These are phyloP conservation scores for Plasmodium falciparum DNA, from an alignment of 169 alveolate genomes.

Conservation along the genomic window DNA sequence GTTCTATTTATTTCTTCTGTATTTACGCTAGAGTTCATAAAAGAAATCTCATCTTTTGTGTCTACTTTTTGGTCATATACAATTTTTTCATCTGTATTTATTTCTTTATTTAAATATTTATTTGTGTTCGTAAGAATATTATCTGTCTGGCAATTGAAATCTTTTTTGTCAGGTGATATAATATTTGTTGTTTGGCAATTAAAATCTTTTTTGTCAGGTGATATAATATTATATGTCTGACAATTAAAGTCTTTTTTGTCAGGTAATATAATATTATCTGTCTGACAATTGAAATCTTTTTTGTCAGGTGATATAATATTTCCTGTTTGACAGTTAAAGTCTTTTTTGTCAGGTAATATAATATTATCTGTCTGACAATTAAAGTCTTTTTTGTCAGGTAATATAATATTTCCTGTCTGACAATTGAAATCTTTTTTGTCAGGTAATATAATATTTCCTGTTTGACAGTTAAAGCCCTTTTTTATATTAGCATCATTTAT, in stretches of 20 bases:
- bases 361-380: too few relatives aligned
- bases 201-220: neutral
- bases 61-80: neutral
- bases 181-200: neutral
- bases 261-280: too few relatives aligned
- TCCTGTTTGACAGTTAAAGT: too few relatives aligned
- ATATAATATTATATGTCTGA: neutral
- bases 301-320: neutral
- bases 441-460: too few relatives aligned
- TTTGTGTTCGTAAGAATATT: neutral
- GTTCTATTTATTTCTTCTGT: neutral
- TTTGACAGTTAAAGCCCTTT: too few relatives aligned
- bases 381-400: too few relatives aligned
- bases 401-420: too few relatives aligned
- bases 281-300: neutral
- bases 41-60: conserved; percentile 16
- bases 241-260: neutral
- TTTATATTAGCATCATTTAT: too few relatives aligned
- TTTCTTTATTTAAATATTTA: neutral
- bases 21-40: conserved; percentile 13
- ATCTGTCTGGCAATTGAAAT: neutral
- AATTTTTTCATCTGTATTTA: conserved; percentile 30
- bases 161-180: neutral
- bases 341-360: too few relatives aligned
- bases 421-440: too few relatives aligned